Base-by-base conservation (phyloP, 2,329 filamentous ascomycete genomes). In the Verticillium alfalfae region DNA sequence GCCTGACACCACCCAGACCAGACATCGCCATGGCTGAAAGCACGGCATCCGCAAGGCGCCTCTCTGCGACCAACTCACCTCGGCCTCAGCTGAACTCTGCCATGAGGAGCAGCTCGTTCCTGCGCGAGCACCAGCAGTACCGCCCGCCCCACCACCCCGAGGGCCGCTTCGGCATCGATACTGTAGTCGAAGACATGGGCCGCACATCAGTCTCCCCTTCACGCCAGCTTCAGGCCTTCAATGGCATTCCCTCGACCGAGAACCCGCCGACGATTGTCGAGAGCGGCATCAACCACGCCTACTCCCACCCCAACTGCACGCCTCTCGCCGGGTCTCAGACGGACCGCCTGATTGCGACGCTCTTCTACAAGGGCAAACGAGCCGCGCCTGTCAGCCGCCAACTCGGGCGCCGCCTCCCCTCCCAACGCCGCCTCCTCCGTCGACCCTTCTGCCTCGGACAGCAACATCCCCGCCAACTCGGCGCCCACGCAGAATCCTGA, bases 71-170 rank as follows among this genome's bases (percentile, higher is more conserved):
- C 62, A 67, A 65, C 66, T 70, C 74, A 58, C 67, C 72, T 67
- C 79, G 81, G 56, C 82, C 82, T 60, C 80, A 82, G 70, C 73
- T 84, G 67, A 72, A 76, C 57, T 75, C 75, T 60, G 73, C 75
- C 60, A 84, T 82, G 81, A 81, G 85, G 69, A 86, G 82, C 76
- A 84, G 81, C 72, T 88, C 85, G 15, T 88, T 85, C 69, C 76
- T 88, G 61, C 80, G 81, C 71, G 85, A 88, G 66, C 83, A 88
- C 68, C 85, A 88, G 72, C 84, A 88, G 69, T 87, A 86, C 66
- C 83, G 85, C 57, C 82, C 84, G 36, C 83, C 84, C 12, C 75
- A 76, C 63, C 78, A 79, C 64, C 78, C 81, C 56, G 84, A 87
- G 34, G 78, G 76, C 62, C 80, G 83, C 70, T 84, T 85, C 65